Conservation (phyloP, 768 basidiomycete genomes). For the Suillus hirtellus region DNA sequence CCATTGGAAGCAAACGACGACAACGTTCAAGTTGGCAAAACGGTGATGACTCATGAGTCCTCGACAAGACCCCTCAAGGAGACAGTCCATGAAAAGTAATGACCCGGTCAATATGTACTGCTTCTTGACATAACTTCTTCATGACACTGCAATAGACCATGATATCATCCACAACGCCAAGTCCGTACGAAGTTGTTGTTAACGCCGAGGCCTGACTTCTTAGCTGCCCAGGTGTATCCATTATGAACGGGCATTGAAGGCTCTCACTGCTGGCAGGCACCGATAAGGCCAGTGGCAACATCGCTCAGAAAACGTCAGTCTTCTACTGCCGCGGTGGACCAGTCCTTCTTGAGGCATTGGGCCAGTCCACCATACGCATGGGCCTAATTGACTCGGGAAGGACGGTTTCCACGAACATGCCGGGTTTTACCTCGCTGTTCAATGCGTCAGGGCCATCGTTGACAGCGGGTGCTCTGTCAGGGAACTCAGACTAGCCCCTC, state of each 20-base stretch:
- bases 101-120: not conserved
- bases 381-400: not conserved
- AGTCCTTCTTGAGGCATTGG: slow-evolving; percentile 56
- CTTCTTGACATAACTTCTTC: slow-evolving; percentile 40
- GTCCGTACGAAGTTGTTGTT: slow-evolving; percentile 20
- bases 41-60: not conserved
- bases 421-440: slow-evolving; percentile 59
- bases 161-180: slow-evolving; percentile 50
- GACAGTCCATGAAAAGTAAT: not conserved
- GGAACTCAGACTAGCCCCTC: too few relatives aligned
- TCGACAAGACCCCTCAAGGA: not conserved
- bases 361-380: slow-evolving; percentile 48
- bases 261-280: slow-evolving; percentile 60
- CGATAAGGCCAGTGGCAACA: slow-evolving; percentile 56
- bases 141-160: slow-evolving; percentile 51
- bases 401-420: slow-evolving; percentile 35
- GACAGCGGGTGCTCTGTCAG: slow-evolving; percentile 35
- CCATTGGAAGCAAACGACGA: not conserved
- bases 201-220: not conserved
- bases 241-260: slow-evolving; percentile 66
- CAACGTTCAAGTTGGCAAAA: not conserved
- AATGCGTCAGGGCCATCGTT: slow-evolving; percentile 43
- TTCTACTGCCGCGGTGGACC: slow-evolving; percentile 42
- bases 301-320: slow-evolving; percentile 47
- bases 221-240: slow-evolving; percentile 61